Evolutionary conservation across 495 filamentous ascomycete genomes (phyloP).

Genomic region (Podospora conica): DNA sequence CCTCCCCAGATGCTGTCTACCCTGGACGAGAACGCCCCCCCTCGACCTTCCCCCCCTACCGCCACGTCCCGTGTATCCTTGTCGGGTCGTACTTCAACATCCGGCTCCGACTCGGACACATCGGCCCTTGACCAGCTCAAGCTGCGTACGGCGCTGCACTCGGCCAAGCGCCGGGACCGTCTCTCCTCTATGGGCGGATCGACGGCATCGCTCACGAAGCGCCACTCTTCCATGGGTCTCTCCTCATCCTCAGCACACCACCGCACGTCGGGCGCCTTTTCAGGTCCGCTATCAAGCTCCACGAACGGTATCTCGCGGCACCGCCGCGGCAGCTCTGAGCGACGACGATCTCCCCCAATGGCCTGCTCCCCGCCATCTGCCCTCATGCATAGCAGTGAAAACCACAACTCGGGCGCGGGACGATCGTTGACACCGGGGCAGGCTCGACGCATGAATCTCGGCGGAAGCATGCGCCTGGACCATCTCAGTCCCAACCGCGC

Average conservation of each 20-base stretch:
- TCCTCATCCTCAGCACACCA: slow-evolving; percentile 15
- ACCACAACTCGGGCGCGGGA: slow-evolving; percentile 4
- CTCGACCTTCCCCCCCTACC: slow-evolving; percentile 25
- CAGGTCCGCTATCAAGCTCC: slow-evolving; percentile 31
- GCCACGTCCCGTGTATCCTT: slow-evolving; percentile 27
- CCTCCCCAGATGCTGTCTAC: slow-evolving; percentile 13
- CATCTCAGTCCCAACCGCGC: slow-evolving; percentile 13
- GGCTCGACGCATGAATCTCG: slow-evolving; percentile 41
- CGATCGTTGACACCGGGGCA: slow-evolving; percentile 36
- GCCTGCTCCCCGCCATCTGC: slow-evolving; percentile 36
- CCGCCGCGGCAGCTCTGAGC: slow-evolving; percentile 35
- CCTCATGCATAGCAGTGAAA: neutral
- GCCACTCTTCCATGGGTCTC: slow-evolving; percentile 32
- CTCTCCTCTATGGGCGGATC: slow-evolving; percentile 30
- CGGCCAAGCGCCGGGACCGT: slow-evolving; percentile 37
- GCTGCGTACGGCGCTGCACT: slow-evolving; percentile 41
- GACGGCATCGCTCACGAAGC: slow-evolving; percentile 22
- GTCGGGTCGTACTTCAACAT: slow-evolving; percentile 10
- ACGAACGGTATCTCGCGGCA: slow-evolving; percentile 43
- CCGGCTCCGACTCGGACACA: slow-evolving; percentile 40
- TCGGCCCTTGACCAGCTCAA: slow-evolving; percentile 40
- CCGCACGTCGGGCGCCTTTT: slow-evolving; percentile 28
- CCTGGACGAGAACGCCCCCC: slow-evolving; percentile 39
- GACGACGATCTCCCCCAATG: slow-evolving; percentile 40
- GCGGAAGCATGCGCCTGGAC: slow-evolving; percentile 28